Evolutionary conservation across 805 yeast genomes (phyloP).

Genomic region (Spathaspora hagerdaliae): DNA sequence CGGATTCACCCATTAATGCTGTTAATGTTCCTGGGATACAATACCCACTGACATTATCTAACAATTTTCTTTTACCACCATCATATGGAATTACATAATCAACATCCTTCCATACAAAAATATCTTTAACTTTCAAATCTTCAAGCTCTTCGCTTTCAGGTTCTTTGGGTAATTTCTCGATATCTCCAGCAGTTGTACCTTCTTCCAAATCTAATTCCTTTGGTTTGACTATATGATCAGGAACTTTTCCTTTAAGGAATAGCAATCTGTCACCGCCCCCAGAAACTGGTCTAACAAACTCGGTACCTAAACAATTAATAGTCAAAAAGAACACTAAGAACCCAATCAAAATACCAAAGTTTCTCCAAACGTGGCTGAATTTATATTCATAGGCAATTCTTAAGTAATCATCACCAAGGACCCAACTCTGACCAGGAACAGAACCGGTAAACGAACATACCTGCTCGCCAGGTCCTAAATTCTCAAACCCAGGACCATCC

Average conservation of each 20-base stretch:
- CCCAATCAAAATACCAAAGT: conserved; percentile 42
- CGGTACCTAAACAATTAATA: conserved; percentile 23
- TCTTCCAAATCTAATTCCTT: conserved; percentile 11
- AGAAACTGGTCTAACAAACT: conserved; percentile 22
- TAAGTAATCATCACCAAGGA: conserved; percentile 33
- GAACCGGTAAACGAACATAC: conserved; percentile 17
- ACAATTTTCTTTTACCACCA: conserved; percentile 34
- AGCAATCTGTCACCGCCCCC: conserved; percentile 31
- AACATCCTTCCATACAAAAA: conserved; percentile 62
- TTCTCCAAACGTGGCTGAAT: conserved; percentile 44
- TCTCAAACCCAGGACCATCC: conserved; percentile 20
- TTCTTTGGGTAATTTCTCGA: not conserved
- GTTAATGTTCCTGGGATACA: conserved; percentile 51
- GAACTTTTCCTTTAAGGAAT: conserved; percentile 23
- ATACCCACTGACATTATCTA: conserved; percentile 30
- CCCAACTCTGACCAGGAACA: conserved; percentile 16
- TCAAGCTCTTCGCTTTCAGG: not conserved
- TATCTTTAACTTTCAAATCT: conserved; percentile 38
- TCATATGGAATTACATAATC: conserved; percentile 52
- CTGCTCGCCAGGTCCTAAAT: conserved; percentile 12
- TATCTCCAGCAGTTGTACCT: not conserved
- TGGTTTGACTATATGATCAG: conserved; percentile 14
- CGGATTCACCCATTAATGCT: conserved; percentile 63
- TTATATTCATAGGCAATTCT: conserved; percentile 27
- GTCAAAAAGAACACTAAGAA: conserved; percentile 14